phyloP scores from a whole-genome alignment of 2,329 filamentous ascomycete species.

The Pseudogymnoascus sp. region DNA sequence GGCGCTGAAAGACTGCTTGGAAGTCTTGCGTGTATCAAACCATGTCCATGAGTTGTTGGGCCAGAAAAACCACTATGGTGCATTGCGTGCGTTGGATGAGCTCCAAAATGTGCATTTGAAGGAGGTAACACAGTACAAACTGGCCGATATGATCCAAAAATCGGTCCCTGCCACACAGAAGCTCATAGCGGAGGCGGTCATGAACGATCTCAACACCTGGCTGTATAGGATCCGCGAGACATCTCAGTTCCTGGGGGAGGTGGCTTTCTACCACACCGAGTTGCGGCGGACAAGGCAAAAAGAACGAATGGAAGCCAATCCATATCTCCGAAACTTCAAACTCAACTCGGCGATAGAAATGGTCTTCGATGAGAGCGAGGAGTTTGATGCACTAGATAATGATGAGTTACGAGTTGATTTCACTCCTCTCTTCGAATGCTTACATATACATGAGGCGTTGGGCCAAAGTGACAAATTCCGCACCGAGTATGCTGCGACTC shows the following conservation, averaged over 20 bases:
- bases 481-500: conserved; percentile 82
- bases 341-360: conserved; percentile 93
- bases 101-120: conserved; percentile 94
- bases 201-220: conserved; percentile 96
- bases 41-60: conserved; percentile 85
- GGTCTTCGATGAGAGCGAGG: conserved; percentile 88
- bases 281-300: conserved; percentile 75
- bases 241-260: conserved; percentile 90
- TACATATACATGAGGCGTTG: conserved; percentile 93
- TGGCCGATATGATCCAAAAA: conserved; percentile 91
- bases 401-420: conserved; percentile 94
- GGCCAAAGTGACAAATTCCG: conserved; percentile 89
- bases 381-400: conserved; percentile 92
- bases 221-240: conserved; percentile 90
- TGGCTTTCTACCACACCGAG: conserved; percentile 94
- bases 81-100: conserved; percentile 87
- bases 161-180: conserved; percentile 90
- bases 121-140: conserved; percentile 87
- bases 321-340: conserved; percentile 74
- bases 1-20: conserved; percentile 82
- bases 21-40: conserved; percentile 86
- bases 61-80: conserved; percentile 93
- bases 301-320: conserved; percentile 67
- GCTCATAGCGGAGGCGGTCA: conserved; percentile 90
- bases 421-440: conserved; percentile 82